phyloP scores from a whole-genome alignment of 1,284 basidiomycete species.

The Sphaerobolus stellatus region DNA sequence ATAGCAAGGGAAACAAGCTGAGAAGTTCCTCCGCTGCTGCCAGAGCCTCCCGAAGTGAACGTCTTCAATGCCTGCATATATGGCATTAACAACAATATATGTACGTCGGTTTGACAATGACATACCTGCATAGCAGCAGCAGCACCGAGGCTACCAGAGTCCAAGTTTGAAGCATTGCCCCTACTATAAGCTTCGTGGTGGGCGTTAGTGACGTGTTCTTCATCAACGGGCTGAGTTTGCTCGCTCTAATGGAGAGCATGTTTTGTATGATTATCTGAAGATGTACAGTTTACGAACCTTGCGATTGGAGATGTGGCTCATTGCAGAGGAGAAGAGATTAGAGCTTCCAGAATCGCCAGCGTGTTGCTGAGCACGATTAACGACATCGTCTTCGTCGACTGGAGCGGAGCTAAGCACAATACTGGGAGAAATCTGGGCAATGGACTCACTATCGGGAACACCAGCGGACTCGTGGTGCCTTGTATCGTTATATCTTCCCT shows the following conservation, averaged over 20 bases:
- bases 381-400: slow-evolving; percentile 63
- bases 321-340: slow-evolving; percentile 51
- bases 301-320: slow-evolving; percentile 52
- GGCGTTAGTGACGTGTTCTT: slow-evolving; percentile 56
- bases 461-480: background rate
- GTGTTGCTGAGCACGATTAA: slow-evolving; percentile 43
- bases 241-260: slow-evolving; percentile 37
- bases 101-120: background rate
- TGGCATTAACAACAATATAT: background rate
- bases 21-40: slow-evolving; percentile 49
- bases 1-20: slow-evolving; percentile 81
- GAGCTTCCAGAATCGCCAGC: slow-evolving; percentile 50
- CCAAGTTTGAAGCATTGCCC: slow-evolving; percentile 48
- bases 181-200: slow-evolving; percentile 62
- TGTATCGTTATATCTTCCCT: no score
- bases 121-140: slow-evolving; percentile 75
- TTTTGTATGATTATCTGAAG: background rate
- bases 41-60: slow-evolving; percentile 57
- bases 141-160: slow-evolving; percentile 62
- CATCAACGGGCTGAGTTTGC: slow-evolving; percentile 60
- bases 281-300: slow-evolving; percentile 35
- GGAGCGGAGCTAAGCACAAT: no score
- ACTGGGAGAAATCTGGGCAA: no score
- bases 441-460: background rate
- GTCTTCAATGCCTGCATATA: slow-evolving; percentile 51